Evolutionary conservation across 1,139 yeast species (phyloP), one percentile per base, ranked within the genome.

Genomic region (Diutina ranongensis): DNA sequence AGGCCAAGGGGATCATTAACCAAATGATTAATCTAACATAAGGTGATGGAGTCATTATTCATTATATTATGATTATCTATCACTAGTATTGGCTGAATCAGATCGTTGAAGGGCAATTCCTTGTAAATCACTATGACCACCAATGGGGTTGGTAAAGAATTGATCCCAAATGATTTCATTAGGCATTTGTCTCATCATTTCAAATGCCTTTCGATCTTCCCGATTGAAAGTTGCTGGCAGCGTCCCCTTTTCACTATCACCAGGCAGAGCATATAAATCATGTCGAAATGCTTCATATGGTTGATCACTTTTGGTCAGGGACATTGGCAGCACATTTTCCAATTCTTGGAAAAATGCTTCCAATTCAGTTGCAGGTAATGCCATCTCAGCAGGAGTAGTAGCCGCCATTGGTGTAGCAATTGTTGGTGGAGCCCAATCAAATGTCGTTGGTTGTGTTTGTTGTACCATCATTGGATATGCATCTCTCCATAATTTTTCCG

Each of bases 111-210:
- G 5, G 10, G 9, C 28, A 10, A 25, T 5, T 10, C 28, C 28
- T 25, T 25, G 28, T 25, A 25, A 7, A 25, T 25, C 28, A 5
- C 28, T 10, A 25, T 5, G 28, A 25, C 28, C 34, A 9, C 34
- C 34, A 31, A 31, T 15, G 8, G 32, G 32, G 13, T 38, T 58
- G 2, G 78, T 71, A 56, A 83, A 81, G 52, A 78, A 81, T 54
- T 83, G 88, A 52, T 80, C 89, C 92, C 92, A 83, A 44, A 83
- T 79, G 33, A 82, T 71, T 44, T 82, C 85, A 22, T 76, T 70
- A 1, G 89, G 85, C 44, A 80, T 74, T 54, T 79, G 83, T 53
- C 72, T 74, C 49, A 83, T 73, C 62, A 83, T 63, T 53, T 80
- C 85, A 55, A 70, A 78, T 34, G 49, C 53, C 25, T 49, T 45